Percentiles rank a stretch among this genome's conserved stretches.
Evolutionary conservation across 257 asterid species (phyloP).

Genomic region (Misopates orontium): DNA sequence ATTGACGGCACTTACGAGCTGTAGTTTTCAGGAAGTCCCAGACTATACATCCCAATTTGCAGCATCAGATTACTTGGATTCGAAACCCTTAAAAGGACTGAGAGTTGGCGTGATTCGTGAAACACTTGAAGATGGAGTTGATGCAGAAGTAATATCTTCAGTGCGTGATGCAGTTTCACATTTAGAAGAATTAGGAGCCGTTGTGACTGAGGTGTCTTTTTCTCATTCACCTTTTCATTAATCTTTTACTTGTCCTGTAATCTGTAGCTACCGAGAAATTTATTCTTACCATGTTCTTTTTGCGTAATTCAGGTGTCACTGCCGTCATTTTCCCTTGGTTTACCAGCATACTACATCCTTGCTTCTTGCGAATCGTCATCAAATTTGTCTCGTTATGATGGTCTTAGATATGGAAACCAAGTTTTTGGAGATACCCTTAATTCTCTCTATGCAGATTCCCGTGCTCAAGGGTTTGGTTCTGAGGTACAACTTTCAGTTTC

Average conservation of each 20-base stretch:
- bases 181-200: conserved; percentile 87
- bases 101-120: conserved; percentile 87
- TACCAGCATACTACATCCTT: conserved; percentile 94
- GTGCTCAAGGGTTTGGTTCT: conserved; percentile 90
- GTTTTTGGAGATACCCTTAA: conserved; percentile 65
- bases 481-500: conserved; percentile 55
- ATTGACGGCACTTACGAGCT: conserved; percentile 17
- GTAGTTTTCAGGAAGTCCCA: conserved; percentile 73
- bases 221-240: neutral
- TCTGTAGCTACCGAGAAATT: conserved; percentile 2
- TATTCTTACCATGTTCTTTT: conserved; percentile 22
- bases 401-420: conserved; percentile 93
- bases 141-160: conserved; percentile 68
- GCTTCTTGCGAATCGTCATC: conserved; percentile 97
- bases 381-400: conserved; percentile 96
- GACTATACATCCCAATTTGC: conserved; percentile 63
- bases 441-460: conserved; percentile 82
- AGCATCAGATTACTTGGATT: conserved; percentile 50
- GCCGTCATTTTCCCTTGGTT: conserved; percentile 93
- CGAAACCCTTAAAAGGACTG: conserved; percentile 84
- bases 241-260: conserved; percentile 20
- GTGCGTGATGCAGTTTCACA: conserved; percentile 71
- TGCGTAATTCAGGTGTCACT: conserved; percentile 62
- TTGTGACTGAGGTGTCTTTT: conserved; percentile 63
- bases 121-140: conserved; percentile 89